A percentile compares a stretch with the other conserved stretches of the same genome.
phyloP scores from a whole-genome alignment of 2,329 filamentous ascomycete species.

The Curvularia sp. region DNA sequence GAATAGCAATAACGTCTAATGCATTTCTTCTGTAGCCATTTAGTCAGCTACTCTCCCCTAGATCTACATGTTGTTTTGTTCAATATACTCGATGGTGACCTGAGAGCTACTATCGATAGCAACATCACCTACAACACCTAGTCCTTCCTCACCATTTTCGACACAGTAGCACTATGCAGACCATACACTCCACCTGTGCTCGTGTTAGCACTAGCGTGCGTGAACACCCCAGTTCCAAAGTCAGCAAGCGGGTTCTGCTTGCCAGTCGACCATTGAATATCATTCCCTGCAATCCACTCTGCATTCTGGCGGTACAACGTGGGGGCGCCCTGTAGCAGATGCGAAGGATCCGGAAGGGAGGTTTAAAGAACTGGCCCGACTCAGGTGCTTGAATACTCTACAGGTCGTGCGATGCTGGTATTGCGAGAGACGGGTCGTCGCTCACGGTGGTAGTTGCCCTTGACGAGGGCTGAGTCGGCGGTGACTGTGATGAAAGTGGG shows the following conservation, averaged over 20 bases:
- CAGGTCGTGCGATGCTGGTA: too few species aligned
- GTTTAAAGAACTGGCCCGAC: too few species aligned
- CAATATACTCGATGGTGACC: constrained; percentile 8
- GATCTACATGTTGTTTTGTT: not conserved
- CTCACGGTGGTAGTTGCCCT: too few species aligned
- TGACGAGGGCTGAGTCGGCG: too few species aligned
- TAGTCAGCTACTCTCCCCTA: not conserved
- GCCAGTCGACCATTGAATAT: not conserved
- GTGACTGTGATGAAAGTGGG: too few species aligned
- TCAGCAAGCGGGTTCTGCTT: constrained; percentile 1
- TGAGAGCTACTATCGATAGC: constrained; percentile 9
- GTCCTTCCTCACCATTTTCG: not conserved
- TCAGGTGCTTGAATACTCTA: too few species aligned
- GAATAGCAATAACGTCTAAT: not conserved
- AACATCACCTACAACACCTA: constrained; percentile 1
- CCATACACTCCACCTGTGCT: constrained; percentile 2
- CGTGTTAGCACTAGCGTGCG: not conserved
- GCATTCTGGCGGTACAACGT: constrained; percentile 54
- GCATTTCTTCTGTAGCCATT: not conserved
- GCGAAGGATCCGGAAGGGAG: too few species aligned
- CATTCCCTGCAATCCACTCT: constrained; percentile 61
- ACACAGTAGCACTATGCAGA: not conserved
- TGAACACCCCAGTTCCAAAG: constrained; percentile 6
- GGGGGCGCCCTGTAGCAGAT: too few species aligned
- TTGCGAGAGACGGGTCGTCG: too few species aligned